phyloP scores from a whole-genome alignment of 2,329 filamentous ascomycete genomes.

The Alternaria brassicae region DNA sequence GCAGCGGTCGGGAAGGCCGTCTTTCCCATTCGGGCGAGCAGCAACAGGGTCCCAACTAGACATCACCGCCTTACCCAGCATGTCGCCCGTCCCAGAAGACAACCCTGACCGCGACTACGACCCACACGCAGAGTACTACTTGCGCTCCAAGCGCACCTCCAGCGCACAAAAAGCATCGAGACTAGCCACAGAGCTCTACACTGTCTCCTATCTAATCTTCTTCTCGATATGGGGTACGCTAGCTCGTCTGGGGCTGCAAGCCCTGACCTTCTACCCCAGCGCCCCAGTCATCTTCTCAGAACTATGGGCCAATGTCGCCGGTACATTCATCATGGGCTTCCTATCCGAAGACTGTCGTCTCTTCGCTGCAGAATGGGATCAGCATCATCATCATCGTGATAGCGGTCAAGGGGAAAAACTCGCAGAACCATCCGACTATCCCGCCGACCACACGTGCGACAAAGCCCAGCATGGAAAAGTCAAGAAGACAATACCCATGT shows the following conservation, averaged over 20 bases:
- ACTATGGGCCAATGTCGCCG: constrained; percentile 87
- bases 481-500: constrained; percentile 89
- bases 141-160: constrained; percentile 19
- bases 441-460: constrained; percentile 4
- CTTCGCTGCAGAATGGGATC: constrained; percentile 73
- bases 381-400: constrained; percentile 7
- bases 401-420: constrained; percentile 1
- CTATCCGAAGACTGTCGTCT: constrained; percentile 78
- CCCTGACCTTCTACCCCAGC: constrained; percentile 79
- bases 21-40: constrained; percentile 9
- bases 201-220: constrained; percentile 80
- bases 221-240: constrained; percentile 87
- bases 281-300: constrained; percentile 76
- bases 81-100: constrained; percentile 17
- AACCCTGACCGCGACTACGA: neutral
- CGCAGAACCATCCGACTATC: constrained; percentile 27
- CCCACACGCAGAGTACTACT: constrained; percentile 16
- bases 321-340: constrained; percentile 85
- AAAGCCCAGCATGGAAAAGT: constrained; percentile 54
- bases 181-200: constrained; percentile 60
- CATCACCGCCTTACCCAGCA: constrained; percentile 41
- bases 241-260: constrained; percentile 79
- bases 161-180: constrained; percentile 30
- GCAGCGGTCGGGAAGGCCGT: constrained; percentile 18
- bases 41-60: constrained; percentile 27